Evolutionary conservation across 805 yeast species (phyloP).

Genomic region (Kuraishia piskuri): DNA sequence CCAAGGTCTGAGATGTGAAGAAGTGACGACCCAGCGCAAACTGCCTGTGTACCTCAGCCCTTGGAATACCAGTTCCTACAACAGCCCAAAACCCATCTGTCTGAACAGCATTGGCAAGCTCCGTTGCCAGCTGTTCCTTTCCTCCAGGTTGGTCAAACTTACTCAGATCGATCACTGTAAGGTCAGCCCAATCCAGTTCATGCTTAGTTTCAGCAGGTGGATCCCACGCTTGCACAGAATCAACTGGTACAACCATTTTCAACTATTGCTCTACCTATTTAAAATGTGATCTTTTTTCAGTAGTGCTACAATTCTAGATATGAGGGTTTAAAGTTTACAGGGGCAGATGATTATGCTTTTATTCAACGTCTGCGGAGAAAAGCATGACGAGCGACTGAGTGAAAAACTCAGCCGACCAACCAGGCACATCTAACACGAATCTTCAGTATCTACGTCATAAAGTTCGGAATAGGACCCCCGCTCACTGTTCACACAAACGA

Average conservation of each 20-base stretch:
- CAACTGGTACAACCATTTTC: neutral
- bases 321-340: neutral
- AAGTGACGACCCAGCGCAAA: slow-evolving; percentile 22
- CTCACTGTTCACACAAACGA: neutral
- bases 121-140: slow-evolving; percentile 19
- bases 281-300: no score
- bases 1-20: slow-evolving; percentile 17
- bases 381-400: neutral
- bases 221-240: neutral
- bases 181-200: slow-evolving; percentile 19
- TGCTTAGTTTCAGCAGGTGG: neutral
- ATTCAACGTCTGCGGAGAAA: neutral
- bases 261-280: no score
- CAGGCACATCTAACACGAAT: neutral
- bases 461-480: neutral
- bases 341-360: neutral
- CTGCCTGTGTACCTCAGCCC: slow-evolving; percentile 17
- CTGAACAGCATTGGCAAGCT: slow-evolving; percentile 19
- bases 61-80: slow-evolving; percentile 17
- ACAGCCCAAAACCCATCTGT: slow-evolving; percentile 27
- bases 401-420: neutral
- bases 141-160: slow-evolving; percentile 20
- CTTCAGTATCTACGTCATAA: neutral
- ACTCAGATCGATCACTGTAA: slow-evolving; percentile 19
- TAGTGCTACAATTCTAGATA: neutral